Base-by-base conservation (phyloP, 306 rosid genomes). In the Vachellia collinsii region DNA sequence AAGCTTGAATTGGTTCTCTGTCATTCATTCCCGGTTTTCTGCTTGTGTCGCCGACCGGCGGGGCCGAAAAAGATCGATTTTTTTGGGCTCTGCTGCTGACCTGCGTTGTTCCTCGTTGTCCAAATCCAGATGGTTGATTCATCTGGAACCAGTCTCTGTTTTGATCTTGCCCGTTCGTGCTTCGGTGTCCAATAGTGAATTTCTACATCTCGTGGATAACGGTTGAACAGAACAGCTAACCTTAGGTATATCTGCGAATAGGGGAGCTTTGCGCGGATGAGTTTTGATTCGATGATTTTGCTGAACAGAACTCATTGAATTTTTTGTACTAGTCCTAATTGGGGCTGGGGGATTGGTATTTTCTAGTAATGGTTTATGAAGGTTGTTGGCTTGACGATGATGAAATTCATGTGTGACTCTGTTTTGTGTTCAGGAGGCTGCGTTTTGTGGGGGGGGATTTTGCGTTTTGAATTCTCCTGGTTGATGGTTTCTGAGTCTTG, bases 31-130 rank as follows among this genome's bases (percentile, higher is more conserved):
- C 53, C 42, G 7, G n/a, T 11, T 43, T 53, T 11, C 53, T 44
- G 62, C 61, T 36, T 1, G 53, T 23, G 47, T 76, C 22, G 42
- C 50, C 46, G 41, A 37, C 46, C 29, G n/a, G 37, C 69, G 20
- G 37, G 3, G 4, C 6, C 38, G 70, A 2, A 20, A 36, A 69
- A 39, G 56, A 43, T 43, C 71, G 3, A 43, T 5, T 34, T 63
- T 63, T 50, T 42, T 22, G 43, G 4, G 34, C 34, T 29, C 2
- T 42, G 37, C 36, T 81, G 87, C 88, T 83, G 86, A 79, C 76
- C 59, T 84, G 84, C 88, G 93, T 93, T 13, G 1, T 64, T 46
- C 53, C 53, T 80, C 72, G 75, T 53, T 66, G 70, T 67, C 83
- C 8, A 17, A 80, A 75, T 64, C 37, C 34, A 42, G 67, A 59